Evolutionary conservation across 1,284 basidiomycete genomes (phyloP), one percentile per base, ranked within the genome.

Genomic region (Phylloboletellus chloephorus): DNA sequence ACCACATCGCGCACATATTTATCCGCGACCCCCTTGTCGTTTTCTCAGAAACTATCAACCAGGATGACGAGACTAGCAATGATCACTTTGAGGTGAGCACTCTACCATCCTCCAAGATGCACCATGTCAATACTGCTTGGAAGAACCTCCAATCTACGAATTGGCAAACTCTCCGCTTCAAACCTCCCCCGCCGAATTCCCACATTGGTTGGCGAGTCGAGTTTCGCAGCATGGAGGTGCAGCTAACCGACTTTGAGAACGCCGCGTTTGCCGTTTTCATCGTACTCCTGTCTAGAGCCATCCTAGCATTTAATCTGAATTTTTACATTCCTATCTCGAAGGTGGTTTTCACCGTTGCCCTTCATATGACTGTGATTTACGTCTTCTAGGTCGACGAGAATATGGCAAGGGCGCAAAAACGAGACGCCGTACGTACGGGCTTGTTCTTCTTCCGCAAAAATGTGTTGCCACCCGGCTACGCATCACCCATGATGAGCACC

Each of bases 131-230:
- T 41, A 16, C 15, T 9, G 8, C 48, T 33, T 16, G 8, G 49
- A 50, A 91, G 86, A 98, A 98, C 59, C 84, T 98, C 24, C 96
- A 98, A 78, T 96, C 93, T 5, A 98, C 96, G 7, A 98, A 98
- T 62, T 99, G 96, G 96, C 96, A 98, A 68, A 98, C 96, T 0
- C 75, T 99, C 42, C 82, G 96, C 22, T 98, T 99, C 77, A 99
- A 99, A 65, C 96, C 96, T 5, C 96, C 96, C 6, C 92, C 93
- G 22, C 83, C 88, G 2, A 83, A 89, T 43, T 92, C 91, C 2
- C 63, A 79, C 13, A 98, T 98, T 45, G 96, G 96, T 20, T 99
- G 96, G 96, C 78, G 96, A 31, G 94, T 98, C 13, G 96, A 99
- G 64, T 98, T 99, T 68, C 76, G 96, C 37, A 90, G 88, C 56